phyloP scores from a whole-genome alignment of 164 flowering plant genomes.

The Sedum album region DNA sequence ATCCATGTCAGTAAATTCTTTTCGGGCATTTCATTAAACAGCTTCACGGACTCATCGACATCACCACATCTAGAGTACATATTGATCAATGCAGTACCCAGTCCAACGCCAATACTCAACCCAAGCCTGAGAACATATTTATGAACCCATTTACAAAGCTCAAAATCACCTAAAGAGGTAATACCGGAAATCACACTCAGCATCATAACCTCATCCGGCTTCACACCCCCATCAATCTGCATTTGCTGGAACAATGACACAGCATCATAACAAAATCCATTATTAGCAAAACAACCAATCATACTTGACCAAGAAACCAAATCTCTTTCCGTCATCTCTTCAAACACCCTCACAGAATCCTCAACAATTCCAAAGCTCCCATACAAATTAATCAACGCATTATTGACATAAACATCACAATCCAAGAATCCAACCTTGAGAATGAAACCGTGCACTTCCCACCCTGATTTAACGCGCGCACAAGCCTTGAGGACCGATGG shows the following conservation, averaged over 20 bases:
- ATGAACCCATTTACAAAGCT: conserved; percentile 35
- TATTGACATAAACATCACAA: background rate
- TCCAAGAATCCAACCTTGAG: conserved; percentile 25
- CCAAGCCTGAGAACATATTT: conserved; percentile 17
- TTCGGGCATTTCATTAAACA: no score
- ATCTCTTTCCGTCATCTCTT: conserved; percentile 26
- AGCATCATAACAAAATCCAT: conserved; percentile 26
- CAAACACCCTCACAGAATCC: conserved; percentile 25
- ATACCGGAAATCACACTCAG: conserved; percentile 31
- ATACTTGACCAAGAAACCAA: conserved; percentile 38
- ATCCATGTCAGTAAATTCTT: conserved; percentile 40
- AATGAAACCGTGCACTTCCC: conserved; percentile 19
- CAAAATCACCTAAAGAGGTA: conserved; percentile 29
- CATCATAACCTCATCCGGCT: conserved; percentile 34
- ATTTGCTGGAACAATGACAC: conserved; percentile 27
- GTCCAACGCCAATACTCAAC: conserved; percentile 16
- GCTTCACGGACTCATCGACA: conserved; percentile 22
- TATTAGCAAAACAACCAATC: conserved; percentile 23
- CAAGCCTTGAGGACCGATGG: conserved; percentile 37
- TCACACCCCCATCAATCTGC: conserved; percentile 24
- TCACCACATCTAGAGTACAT: conserved; percentile 41
- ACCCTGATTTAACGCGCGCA: conserved; percentile 23
- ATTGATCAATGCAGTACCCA: conserved; percentile 36
- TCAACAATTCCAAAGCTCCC: conserved; percentile 22
- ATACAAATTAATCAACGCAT: background rate